A percentile compares a stretch with the other conserved stretches of the same genome.
Conservation (phyloP, 805 yeast genomes). For the Sungouiozyma ichnusensis region DNA sequence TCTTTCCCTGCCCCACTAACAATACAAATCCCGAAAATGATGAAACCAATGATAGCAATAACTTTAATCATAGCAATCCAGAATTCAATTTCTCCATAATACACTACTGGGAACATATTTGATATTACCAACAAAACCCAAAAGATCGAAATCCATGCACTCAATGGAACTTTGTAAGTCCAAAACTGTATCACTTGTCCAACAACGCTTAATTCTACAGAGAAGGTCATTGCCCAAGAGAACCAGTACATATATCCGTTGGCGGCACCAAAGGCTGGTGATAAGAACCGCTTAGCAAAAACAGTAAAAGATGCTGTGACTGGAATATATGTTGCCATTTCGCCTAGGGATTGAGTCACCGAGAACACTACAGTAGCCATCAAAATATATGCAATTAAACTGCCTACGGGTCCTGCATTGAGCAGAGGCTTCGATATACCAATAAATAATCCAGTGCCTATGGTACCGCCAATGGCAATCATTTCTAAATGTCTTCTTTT, state of each 20-base stretch:
- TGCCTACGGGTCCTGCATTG: slow-evolving; percentile 42
- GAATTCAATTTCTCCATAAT: slow-evolving; percentile 61
- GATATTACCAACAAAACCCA: slow-evolving; percentile 39
- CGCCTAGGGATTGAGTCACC: slow-evolving; percentile 63
- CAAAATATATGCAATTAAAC: slow-evolving; percentile 48
- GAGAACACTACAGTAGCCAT: slow-evolving; percentile 52
- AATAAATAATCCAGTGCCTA: slow-evolving; percentile 63
- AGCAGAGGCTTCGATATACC: slow-evolving; percentile 28
- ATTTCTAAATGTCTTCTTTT: slow-evolving; percentile 56
- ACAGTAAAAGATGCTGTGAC: slow-evolving; percentile 52
- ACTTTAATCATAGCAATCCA: slow-evolving; percentile 58
- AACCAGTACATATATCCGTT: slow-evolving; percentile 63
- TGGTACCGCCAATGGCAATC: slow-evolving; percentile 68
- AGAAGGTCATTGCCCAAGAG: slow-evolving; percentile 62
- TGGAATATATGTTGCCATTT: slow-evolving; percentile 69
- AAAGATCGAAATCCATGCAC: slow-evolving; percentile 58
- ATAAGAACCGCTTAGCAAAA: slow-evolving; percentile 51
- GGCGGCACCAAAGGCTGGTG: slow-evolving; percentile 58
- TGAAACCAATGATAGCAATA: slow-evolving; percentile 52
- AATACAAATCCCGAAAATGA: slow-evolving; percentile 50
- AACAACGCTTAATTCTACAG: slow-evolving; percentile 56
- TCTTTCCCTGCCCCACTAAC: slow-evolving; percentile 56
- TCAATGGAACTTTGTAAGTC: slow-evolving; percentile 57
- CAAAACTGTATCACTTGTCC: slow-evolving; percentile 52
- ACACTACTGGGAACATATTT: slow-evolving; percentile 53